These are phyloP conservation scores for Aegilops bicornis DNA, from an alignment of 176 grass and related monocot species.

Conservation along the genomic window DNA sequence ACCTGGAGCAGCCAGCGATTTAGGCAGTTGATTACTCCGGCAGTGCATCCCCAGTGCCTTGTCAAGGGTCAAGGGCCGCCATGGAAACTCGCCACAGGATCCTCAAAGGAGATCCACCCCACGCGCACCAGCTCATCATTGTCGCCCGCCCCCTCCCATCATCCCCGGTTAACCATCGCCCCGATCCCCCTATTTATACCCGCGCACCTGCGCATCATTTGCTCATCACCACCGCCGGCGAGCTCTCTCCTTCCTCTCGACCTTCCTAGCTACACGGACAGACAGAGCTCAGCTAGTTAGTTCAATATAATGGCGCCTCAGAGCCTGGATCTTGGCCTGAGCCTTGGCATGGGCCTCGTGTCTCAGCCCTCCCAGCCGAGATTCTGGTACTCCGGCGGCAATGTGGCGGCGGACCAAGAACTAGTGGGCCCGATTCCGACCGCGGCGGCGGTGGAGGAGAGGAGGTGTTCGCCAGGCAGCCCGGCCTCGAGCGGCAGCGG, in stretches of 20 bases:
- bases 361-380: not conserved
- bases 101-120: conserved; percentile 47
- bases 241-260: not conserved
- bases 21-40: conserved; percentile 9
- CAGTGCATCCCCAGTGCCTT: conserved; percentile 11
- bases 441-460: conserved; percentile 27
- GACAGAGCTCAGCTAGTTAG: not conserved
- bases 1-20: conserved; percentile 33
- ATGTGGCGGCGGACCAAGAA: conserved; percentile 23
- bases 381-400: conserved; percentile 26
- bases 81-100: conserved; percentile 14
- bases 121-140: conserved; percentile 79
- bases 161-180: not conserved
- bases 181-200: conserved; percentile 50
- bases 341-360: conserved; percentile 52
- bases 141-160: conserved; percentile 55
- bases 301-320: conserved; percentile 39
- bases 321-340: conserved; percentile 58
- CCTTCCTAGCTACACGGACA: not conserved
- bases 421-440: not conserved
- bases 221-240: conserved; percentile 26
- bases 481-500: conserved; percentile 66
- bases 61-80: conserved; percentile 45
- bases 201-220: conserved; percentile 28
- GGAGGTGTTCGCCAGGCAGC: conserved; percentile 60